Percentiles rank a stretch among this genome's conserved stretches.
Evolutionary conservation across 2,329 filamentous ascomycete genomes (phyloP).

Genomic region (Xylaria sp.): DNA sequence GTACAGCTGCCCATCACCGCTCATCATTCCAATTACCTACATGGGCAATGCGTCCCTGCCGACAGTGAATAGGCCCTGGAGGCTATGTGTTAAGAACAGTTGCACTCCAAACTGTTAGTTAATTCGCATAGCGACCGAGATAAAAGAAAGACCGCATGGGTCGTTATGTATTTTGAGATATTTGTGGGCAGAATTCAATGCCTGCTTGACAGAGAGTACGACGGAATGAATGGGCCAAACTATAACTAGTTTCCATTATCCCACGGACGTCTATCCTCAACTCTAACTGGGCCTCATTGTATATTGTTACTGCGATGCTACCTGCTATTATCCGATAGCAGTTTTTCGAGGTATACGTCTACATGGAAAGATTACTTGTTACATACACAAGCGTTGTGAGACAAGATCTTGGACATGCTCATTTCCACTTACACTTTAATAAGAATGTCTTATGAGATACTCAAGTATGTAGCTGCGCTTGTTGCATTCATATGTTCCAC

Average conservation of each 20-base stretch:
- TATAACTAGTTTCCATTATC: neutral
- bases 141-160: no score
- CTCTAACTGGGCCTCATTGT: neutral
- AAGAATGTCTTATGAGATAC: no score
- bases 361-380: neutral
- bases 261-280: no score
- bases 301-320: neutral
- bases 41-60: neutral
- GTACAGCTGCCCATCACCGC: neutral
- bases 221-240: neutral
- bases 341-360: no score
- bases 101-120: neutral
- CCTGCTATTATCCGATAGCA: neutral
- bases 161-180: no score
- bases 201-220: neutral
- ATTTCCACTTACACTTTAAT: neutral
- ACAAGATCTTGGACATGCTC: neutral
- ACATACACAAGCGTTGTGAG: neutral
- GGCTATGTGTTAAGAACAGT: neutral
- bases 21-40: neutral
- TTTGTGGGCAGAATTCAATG: neutral
- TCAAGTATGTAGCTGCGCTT: no score
- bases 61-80: no score
- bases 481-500: no score
- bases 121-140: no score